Conservation (phyloP, 257 asterid genomes). For the Nicotiana undulata region DNA sequence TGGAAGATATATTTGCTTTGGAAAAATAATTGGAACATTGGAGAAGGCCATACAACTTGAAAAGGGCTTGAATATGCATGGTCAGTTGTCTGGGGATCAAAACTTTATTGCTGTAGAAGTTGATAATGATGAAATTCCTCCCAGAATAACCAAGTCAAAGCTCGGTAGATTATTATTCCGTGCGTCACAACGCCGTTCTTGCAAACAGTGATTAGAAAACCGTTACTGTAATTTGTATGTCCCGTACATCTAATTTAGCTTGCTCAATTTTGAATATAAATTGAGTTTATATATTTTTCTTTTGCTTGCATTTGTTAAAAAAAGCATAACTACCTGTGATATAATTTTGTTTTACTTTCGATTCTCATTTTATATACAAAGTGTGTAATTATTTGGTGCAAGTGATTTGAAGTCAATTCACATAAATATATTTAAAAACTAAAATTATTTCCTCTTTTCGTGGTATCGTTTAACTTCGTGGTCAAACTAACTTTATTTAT, state of each 20-base stretch:
- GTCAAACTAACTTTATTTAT: not conserved
- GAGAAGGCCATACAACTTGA: slow-evolving; percentile 23
- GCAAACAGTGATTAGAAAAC: slow-evolving; percentile 4
- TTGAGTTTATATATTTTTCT: not conserved
- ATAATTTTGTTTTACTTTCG: not conserved
- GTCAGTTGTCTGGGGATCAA: slow-evolving; percentile 13
- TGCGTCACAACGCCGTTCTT: slow-evolving; percentile 7
- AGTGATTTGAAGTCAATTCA: not conserved
- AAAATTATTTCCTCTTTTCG: not conserved
- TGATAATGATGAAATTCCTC: not conserved
- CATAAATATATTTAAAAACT: not conserved
- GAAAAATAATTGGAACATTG: slow-evolving; percentile 10
- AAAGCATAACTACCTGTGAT: not conserved
- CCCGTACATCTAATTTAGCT: not conserved
- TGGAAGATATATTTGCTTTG: slow-evolving; percentile 26
- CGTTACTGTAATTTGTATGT: too few species aligned
- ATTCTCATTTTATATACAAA: not conserved
- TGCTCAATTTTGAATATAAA: too few species aligned
- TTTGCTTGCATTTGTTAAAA: not conserved
- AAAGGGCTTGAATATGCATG: slow-evolving; percentile 14
- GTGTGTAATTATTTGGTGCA: not conserved
- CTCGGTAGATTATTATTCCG: slow-evolving; percentile 15
- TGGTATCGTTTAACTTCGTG: not conserved
- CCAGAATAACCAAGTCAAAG: slow-evolving; percentile 6
- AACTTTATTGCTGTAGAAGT: not conserved